These are phyloP conservation scores for Evernia prunastri DNA, from an alignment of 495 filamentous ascomycete species.

Conservation along the genomic window DNA sequence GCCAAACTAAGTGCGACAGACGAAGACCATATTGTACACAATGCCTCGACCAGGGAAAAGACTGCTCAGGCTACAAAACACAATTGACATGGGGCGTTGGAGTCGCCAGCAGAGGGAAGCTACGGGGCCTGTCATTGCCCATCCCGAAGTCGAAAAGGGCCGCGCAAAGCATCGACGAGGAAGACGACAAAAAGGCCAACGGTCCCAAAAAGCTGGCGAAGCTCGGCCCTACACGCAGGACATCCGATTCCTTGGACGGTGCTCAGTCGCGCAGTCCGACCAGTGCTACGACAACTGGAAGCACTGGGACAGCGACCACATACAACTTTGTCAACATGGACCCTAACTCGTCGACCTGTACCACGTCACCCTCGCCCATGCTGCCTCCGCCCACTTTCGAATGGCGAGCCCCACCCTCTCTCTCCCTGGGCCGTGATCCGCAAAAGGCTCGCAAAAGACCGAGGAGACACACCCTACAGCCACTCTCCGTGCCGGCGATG, in stretches of 20 bases:
- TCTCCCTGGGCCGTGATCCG: constrained; percentile 12
- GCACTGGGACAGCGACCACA: constrained; percentile 30
- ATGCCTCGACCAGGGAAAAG: constrained; percentile 84
- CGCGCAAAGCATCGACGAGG: constrained; percentile 39
- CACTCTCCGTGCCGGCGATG: constrained; percentile 36
- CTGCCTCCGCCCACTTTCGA: constrained; percentile 25
- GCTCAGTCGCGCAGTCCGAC: constrained; percentile 24
- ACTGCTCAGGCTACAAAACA: constrained; percentile 96
- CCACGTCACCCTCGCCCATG: constrained; percentile 30
- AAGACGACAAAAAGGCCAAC: constrained; percentile 21
- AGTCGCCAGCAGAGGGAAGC: constrained; percentile 92
- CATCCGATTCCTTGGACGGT: constrained; percentile 20
- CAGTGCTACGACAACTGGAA: constrained; percentile 17
- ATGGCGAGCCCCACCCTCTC: constrained; percentile 20
- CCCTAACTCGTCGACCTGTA: constrained; percentile 32
- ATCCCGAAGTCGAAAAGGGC: constrained; percentile 57
- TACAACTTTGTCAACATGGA: constrained; percentile 50
- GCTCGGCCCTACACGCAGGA: constrained; percentile 20
- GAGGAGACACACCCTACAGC: constrained; percentile 32
- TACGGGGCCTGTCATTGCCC: constrained; percentile 80
- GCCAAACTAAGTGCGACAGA: constrained; percentile 79
- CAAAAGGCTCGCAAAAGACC: constrained; percentile 20
- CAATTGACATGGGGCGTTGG: constrained; percentile 97
- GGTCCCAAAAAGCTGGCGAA: constrained; percentile 18
- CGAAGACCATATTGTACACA: constrained; percentile 91